phyloP scores from a whole-genome alignment of 129 eudicot genomes.

The Oenanthe sinensis region DNA sequence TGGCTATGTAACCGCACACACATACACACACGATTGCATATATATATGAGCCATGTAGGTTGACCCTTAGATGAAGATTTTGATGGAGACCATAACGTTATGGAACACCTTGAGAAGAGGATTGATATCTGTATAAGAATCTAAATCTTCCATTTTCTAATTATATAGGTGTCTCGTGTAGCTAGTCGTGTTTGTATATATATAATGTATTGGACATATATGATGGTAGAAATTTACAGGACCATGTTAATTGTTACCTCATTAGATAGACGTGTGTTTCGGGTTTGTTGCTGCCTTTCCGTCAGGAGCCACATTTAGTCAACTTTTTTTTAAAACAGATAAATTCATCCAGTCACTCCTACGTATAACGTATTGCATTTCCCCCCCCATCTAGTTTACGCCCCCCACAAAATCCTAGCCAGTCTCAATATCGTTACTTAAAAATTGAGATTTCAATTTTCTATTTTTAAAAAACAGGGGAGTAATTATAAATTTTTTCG shows the following conservation, averaged over 20 bases:
- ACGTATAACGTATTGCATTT: no score
- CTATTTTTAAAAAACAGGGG: no score
- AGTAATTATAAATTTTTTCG: no score
- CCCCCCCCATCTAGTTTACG: no score
- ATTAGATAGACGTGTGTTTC: neutral
- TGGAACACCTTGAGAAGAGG: conserved; percentile 13
- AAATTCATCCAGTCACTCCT: no score
- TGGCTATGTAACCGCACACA: no score
- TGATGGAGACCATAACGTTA: conserved; percentile 19
- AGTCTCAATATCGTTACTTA: no score
- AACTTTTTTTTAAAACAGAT: neutral
- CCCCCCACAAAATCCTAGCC: no score
- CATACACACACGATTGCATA: no score
- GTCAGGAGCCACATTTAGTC: neutral
- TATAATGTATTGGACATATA: neutral
- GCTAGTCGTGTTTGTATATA: neutral
- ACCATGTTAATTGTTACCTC: neutral
- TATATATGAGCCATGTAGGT: neutral
- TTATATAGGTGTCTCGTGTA: no score
- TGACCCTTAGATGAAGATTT: conserved; percentile 1
- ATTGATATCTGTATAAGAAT: neutral
- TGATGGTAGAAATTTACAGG: no score
- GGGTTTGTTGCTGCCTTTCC: neutral
- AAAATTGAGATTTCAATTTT: no score
- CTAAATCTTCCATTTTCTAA: neutral